Evolutionary conservation across 169 alveolate genomes (phyloP).

Genomic region (Blepharisma undulans): DNA sequence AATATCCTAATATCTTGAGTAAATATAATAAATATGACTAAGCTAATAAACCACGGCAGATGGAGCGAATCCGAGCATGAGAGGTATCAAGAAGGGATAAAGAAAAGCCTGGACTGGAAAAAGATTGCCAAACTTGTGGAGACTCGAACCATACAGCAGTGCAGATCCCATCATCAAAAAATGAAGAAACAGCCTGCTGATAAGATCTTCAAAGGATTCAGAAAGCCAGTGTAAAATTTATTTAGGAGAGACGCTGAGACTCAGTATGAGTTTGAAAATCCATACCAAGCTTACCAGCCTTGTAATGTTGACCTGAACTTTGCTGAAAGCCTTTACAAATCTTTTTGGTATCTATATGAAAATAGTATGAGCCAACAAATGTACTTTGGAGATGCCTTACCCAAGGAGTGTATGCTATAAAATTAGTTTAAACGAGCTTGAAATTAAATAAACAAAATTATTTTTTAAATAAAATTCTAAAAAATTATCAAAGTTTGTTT

Average conservation of each 20-base stretch:
- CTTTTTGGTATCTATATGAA: neutral
- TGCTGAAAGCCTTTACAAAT: neutral
- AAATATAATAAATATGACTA: neutral
- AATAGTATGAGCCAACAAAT: neutral
- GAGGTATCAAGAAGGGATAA: slow-evolving; percentile 67
- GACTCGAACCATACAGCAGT: slow-evolving; percentile 75
- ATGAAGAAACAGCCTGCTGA: neutral
- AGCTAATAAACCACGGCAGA: neutral
- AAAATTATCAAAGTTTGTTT: neutral
- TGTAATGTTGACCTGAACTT: neutral
- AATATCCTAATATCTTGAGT: neutral
- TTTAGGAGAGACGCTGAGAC: neutral
- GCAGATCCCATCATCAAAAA: slow-evolving; percentile 83
- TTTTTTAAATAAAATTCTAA: too few relatives aligned
- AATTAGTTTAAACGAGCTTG: neutral
- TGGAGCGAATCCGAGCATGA: slow-evolving; percentile 78
- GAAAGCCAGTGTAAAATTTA: neutral
- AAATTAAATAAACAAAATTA: too few relatives aligned
- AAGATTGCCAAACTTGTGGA: slow-evolving; percentile 67
- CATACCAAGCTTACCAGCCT: neutral
- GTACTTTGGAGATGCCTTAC: neutral
- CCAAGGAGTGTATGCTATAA: neutral
- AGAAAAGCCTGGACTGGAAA: slow-evolving; percentile 77
- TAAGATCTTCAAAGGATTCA: neutral
- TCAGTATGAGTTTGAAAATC: neutral